phyloP scores from a whole-genome alignment of 257 asterid genomes.

The Solanum virginianum region DNA sequence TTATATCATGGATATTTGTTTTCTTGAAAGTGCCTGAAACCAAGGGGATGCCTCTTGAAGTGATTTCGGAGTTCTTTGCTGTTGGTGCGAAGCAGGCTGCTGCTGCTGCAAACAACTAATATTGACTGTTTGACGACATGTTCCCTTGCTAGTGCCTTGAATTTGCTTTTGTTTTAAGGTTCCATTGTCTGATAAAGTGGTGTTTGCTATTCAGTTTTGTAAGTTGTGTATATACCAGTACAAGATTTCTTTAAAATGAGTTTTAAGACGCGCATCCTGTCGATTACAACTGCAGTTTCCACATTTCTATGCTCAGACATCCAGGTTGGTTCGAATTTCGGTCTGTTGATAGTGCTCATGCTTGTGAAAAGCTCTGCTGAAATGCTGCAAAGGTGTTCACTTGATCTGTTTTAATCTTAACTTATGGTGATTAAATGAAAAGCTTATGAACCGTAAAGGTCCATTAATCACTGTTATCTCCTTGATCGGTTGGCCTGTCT shows the following conservation, averaged over 20 bases:
- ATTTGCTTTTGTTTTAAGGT: not conserved
- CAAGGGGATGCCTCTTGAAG: constrained; percentile 79
- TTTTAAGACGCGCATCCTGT: not conserved
- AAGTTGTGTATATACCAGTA: not conserved
- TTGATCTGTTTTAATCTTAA: not conserved
- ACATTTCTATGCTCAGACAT: not conserved
- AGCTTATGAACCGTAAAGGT: not conserved
- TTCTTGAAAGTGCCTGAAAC: constrained; percentile 67
- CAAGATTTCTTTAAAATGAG: not conserved
- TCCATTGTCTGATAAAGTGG: not conserved
- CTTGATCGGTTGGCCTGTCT: not conserved
- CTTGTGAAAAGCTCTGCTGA: not conserved
- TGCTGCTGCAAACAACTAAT: constrained; percentile 1
- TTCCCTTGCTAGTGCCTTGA: not conserved
- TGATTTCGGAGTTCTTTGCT: constrained; percentile 50
- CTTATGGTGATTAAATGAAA: not conserved
- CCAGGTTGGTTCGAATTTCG: not conserved
- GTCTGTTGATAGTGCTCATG: not conserved
- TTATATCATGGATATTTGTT: constrained; percentile 42
- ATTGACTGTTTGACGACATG: not conserved
- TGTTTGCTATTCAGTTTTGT: not conserved
- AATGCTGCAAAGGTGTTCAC: not conserved
- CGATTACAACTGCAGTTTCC: not conserved
- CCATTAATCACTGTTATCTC: not conserved
- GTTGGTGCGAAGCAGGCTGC: constrained; percentile 43